phyloP scores from a whole-genome alignment of 768 basidiomycete genomes.

The Austroboletus festivus region DNA sequence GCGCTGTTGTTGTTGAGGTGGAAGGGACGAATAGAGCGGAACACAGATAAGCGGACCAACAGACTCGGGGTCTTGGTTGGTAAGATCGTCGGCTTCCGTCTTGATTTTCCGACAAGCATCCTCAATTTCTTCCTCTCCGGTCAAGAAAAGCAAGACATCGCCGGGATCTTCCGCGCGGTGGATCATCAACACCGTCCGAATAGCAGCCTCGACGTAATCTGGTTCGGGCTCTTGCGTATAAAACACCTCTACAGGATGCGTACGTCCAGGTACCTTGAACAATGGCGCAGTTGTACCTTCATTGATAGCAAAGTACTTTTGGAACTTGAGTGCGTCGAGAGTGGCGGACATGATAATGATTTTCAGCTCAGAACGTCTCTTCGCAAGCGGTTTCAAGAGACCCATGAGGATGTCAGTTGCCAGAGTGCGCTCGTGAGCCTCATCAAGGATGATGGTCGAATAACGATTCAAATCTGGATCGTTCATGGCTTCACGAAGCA shows the following conservation, averaged over 20 bases:
- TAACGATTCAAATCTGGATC: constrained; percentile 86
- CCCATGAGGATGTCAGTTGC: constrained; percentile 99
- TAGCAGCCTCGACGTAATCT: constrained; percentile 96
- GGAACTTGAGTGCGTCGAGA: constrained; percentile 94
- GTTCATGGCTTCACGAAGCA: constrained; percentile 97
- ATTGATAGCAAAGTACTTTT: constrained; percentile 79
- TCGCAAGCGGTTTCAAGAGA: constrained; percentile 80
- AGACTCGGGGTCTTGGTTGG: constrained; percentile 63
- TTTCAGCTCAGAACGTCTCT: constrained; percentile 83
- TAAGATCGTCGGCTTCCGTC: constrained; percentile 81
- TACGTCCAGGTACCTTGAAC: constrained; percentile 89
- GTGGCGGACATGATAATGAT: constrained; percentile 99
- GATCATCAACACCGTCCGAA: constrained; percentile 95
- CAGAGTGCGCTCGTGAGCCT: constrained; percentile 96
- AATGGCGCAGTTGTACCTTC: constrained; percentile 54
- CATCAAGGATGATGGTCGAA: constrained; percentile 97
- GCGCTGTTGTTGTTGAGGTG: constrained; percentile 90
- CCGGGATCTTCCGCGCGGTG: constrained; percentile 93
- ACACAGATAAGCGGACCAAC: constrained; percentile 89
- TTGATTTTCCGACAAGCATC: constrained; percentile 94
- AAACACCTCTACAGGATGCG: constrained; percentile 94
- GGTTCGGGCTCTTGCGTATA: constrained; percentile 91
- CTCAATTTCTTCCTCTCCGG: constrained; percentile 98
- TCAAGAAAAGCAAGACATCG: constrained; percentile 91
- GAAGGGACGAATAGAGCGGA: constrained; percentile 92